Evolutionary conservation across 768 basidiomycete genomes (phyloP).

Genomic region (Coprinopsis marcescibilis): DNA sequence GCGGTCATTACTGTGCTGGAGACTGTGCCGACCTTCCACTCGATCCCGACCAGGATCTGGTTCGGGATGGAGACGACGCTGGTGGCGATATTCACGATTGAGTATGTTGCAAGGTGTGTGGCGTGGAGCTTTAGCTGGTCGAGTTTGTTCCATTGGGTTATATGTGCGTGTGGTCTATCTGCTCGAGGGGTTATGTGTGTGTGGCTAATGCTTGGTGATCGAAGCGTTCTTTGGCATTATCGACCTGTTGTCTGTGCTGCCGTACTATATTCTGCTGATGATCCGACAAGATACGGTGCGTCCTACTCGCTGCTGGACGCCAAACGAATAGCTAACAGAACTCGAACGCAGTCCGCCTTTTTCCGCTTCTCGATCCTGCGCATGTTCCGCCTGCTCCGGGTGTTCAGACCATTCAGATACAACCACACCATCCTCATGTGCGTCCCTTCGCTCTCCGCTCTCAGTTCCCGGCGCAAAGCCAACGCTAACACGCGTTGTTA

Average conservation of each 20-base stretch:
- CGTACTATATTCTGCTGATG: constrained; percentile 84
- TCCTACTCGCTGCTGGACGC: neutral
- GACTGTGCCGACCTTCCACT: constrained; percentile 73
- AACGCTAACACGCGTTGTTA: constrained; percentile 18
- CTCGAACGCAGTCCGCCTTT: constrained; percentile 54
- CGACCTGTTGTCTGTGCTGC: constrained; percentile 79
- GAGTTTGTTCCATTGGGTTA: constrained; percentile 55
- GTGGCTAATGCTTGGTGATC: neutral
- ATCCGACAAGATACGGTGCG: constrained; percentile 78
- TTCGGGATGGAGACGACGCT: constrained; percentile 85
- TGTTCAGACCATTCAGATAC: constrained; percentile 86
- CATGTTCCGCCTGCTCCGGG: constrained; percentile 83
- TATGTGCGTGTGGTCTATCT: constrained; percentile 47
- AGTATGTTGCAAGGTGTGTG: constrained; percentile 66
- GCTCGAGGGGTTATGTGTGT: neutral
- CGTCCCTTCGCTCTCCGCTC: constrained; percentile 21
- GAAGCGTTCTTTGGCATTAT: constrained; percentile 78
- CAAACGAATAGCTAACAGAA: neutral
- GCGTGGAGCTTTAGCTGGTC: constrained; percentile 73
- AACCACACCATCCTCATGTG: constrained; percentile 79
- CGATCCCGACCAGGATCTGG: constrained; percentile 64
- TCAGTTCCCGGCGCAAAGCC: neutral
- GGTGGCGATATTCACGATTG: constrained; percentile 81
- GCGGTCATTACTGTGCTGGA: constrained; percentile 75
- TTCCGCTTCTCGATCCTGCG: constrained; percentile 90